Base-by-base conservation (phyloP, 108 stramenopile species). In the Nitzschia inconspicua region DNA sequence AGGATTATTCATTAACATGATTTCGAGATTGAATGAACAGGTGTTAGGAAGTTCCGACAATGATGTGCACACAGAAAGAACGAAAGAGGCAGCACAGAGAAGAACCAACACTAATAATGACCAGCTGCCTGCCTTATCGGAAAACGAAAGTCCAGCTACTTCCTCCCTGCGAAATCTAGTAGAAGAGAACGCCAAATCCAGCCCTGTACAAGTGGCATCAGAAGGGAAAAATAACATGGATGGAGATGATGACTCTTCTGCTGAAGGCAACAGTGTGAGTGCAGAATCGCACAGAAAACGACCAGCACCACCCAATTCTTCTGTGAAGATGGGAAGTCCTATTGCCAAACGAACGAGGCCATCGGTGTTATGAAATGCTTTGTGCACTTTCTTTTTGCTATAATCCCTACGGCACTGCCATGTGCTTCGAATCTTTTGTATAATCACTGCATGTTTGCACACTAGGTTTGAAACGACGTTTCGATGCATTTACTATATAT, bases 1-100 rank as follows among this genome's bases (percentile, higher is more conserved):
- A 54, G 53, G 53, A 44, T 66, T 91, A 20, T 91, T 91, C 62
- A 91, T 94, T 65, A 86, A 85, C 59, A 91, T 91, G 89, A 91
- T 94, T 44, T 83, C 84, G 57, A 66, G 87, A 41, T 59, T 94
- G 37, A 88, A 91, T 70, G 89, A 77, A 41, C 89, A 91, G 63
- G 83, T 79, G 3, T 29, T 74, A 28, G 52, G 41, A n/a, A 66
- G 49, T 43, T n/a, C 53, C 34, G 53, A 54, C 24, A 54, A 35
- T 18, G 53, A 32, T 4, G 48, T 29, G 7, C 48, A 63, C 49
- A 20, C 41, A 58, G 26, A 55, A 36, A 34, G 47, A 53, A 56
- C 30, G 34, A 30, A 44, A 53, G 28, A 41, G 26, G 9, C 34
- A 60, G 6, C 66, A 52, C 39, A 51, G 47, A 18, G 61, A 41